Evolutionary conservation across 208 protist species (phyloP), one percentile per base, ranked within the genome.

Genomic region (Herpetomonas samuelpessoai): DNA sequence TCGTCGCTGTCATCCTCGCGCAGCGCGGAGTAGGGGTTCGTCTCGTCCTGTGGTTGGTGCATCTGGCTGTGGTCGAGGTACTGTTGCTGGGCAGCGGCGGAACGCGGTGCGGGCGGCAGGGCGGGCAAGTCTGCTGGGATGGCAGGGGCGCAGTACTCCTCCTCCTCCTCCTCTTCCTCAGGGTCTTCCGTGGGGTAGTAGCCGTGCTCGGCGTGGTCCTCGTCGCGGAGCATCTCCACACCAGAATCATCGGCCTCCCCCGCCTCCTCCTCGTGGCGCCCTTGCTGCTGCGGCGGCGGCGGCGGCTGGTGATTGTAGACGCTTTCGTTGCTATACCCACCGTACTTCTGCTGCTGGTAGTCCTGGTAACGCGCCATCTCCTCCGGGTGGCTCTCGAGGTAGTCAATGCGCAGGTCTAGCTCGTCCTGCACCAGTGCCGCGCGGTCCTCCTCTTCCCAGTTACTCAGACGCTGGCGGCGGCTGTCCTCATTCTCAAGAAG

Each of bases 401-500:
- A 19, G 14, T 39, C 47, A 38, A 61, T 61, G 60, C 68, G 74
- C 38, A 57, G 58, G 19, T 48, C 63, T 24, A 77, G 70, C 59
- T 74, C 78, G 45, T 61, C 57, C 53, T 79, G 68, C 35, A 52
- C 57, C 27, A 80, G 55, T 47, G 58, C 39, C 9, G 65, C 73
- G 31, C 80, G 76, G 58, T 87, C 84, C 72, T 91, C 84, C 57
- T 84, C 84, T 61, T 87, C 80, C 77, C 77, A 86, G 71, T 91
- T 91, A 45, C 57, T 55, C 39, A 91, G 61, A 2, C 84, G 84
- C 67, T 77, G 68, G 4, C 84, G 76, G 29, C 79, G 77, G 21
- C 39, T 74, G 19, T 71, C 63, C 58, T 91, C 84, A 58, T 80
- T 66, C 61, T 86, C 72, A 0, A 79, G 62, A 18, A 83, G 35